Conservation (phyloP, 2,329 filamentous ascomycete genomes). For the Ceratocystis diversiconidia region DNA sequence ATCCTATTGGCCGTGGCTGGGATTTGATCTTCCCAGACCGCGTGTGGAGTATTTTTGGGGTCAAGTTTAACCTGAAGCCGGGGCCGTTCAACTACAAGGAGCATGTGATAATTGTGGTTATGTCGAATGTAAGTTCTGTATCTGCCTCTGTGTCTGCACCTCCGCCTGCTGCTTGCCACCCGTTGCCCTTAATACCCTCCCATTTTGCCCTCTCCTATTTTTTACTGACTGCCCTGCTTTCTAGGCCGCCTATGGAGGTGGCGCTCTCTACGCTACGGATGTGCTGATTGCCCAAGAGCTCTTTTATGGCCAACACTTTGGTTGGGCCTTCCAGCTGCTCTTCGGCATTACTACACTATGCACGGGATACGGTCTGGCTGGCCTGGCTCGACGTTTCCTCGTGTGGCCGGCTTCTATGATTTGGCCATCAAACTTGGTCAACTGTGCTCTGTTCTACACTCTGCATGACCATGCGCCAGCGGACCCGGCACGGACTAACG, state of each 20-base stretch:
- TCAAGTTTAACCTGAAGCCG: constrained; percentile 42
- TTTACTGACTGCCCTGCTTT: constrained; percentile 18
- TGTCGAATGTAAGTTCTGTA: constrained; percentile 42
- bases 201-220: background rate
- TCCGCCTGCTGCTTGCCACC: background rate
- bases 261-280: constrained; percentile 42
- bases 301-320: constrained; percentile 39
- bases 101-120: constrained; percentile 46
- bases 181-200: background rate
- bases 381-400: constrained; percentile 43
- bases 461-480: constrained; percentile 46
- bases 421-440: constrained; percentile 48
- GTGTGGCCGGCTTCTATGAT: constrained; percentile 50
- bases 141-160: too few species aligned
- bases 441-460: constrained; percentile 47
- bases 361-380: constrained; percentile 50
- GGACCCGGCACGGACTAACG: constrained; percentile 37
- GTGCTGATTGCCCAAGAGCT: constrained; percentile 31
- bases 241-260: constrained; percentile 43
- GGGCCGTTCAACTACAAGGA: constrained; percentile 49
- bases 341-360: constrained; percentile 47
- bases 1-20: constrained; percentile 42
- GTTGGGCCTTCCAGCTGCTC: constrained; percentile 45
- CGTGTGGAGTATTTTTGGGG: constrained; percentile 36
- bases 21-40: constrained; percentile 41